Conservation (phyloP, 345 rosid genomes). For the Brassica rapa region DNA sequence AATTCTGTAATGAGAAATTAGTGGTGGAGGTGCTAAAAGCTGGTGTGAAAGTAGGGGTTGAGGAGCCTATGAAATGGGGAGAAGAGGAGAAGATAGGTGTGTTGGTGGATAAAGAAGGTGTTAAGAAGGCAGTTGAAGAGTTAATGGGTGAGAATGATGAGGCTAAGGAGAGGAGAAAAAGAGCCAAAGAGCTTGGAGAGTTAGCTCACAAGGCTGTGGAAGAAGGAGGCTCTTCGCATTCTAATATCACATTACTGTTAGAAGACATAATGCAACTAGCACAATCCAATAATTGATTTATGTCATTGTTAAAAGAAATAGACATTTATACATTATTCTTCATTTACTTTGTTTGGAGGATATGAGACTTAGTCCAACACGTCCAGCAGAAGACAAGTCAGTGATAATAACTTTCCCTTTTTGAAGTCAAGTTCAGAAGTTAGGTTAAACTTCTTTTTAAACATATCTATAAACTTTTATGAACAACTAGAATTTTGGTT, state of each 20-base stretch:
- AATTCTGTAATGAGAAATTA: constrained; percentile 39
- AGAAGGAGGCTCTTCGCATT: constrained; percentile 44
- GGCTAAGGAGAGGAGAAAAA: constrained; percentile 36
- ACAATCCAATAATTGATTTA: not conserved
- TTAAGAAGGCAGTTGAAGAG: constrained; percentile 28
- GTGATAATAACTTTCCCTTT: no score
- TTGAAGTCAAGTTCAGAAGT: not conserved
- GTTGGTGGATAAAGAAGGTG: constrained; percentile 31
- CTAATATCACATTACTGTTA: constrained; percentile 21
- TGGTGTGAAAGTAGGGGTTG: constrained; percentile 46
- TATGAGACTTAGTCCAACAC: not conserved
- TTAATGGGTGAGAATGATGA: constrained; percentile 39
- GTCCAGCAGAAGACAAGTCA: not conserved
- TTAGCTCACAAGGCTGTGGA: constrained; percentile 40
- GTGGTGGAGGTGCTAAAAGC: constrained; percentile 42
- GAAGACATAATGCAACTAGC: constrained; percentile 20
- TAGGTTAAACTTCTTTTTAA: no score
- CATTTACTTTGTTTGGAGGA: not conserved
- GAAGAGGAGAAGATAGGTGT: constrained; percentile 40
- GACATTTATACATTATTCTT: not conserved
- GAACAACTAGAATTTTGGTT: not conserved
- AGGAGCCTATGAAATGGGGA: constrained; percentile 30
- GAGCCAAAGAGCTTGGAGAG: constrained; percentile 40
- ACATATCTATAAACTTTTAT: not conserved
- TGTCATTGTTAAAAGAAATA: not conserved